A percentile compares a stretch with the other conserved stretches of the same genome.
phyloP scores from a whole-genome alignment of 306 rosid species.

The Sicyos edulis region DNA sequence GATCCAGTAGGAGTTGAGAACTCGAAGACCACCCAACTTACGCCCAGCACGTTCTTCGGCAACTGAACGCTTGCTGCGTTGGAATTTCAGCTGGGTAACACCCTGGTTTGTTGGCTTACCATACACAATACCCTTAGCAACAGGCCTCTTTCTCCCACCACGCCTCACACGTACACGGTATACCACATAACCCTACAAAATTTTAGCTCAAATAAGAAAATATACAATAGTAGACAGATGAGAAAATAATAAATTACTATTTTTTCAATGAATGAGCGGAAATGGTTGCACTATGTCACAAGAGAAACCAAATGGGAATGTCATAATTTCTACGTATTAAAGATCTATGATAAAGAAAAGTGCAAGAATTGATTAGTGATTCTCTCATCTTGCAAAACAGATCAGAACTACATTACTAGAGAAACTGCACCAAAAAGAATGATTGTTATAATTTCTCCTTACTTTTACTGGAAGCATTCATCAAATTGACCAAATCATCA shows the following conservation, averaged over 20 bases:
- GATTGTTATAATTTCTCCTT: neutral
- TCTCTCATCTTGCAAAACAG: neutral
- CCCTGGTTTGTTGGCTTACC: slow-evolving; percentile 97
- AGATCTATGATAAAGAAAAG: neutral
- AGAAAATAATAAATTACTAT: too few relatives aligned
- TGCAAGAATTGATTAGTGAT: neutral
- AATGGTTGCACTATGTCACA: neutral
- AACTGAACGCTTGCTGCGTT: slow-evolving; percentile 80
- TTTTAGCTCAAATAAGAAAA: neutral
- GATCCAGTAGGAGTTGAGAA: slow-evolving; percentile 83
- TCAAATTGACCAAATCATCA: neutral
- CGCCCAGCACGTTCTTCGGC: slow-evolving; percentile 95
- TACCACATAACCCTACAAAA: slow-evolving; percentile 63
- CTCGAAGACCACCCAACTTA: slow-evolving; percentile 83
- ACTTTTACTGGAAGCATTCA: neutral
- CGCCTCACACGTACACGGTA: slow-evolving; percentile 85
- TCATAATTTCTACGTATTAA: neutral
- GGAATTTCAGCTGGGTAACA: slow-evolving; percentile 81
- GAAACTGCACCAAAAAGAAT: neutral
- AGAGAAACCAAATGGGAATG: neutral
- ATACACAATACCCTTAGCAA: slow-evolving; percentile 85
- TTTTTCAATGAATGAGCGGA: neutral
- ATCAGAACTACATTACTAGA: neutral
- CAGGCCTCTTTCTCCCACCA: slow-evolving; percentile 95
- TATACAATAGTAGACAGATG: neutral